Evolutionary conservation across 1,139 yeast genomes (phyloP).

Genomic region (Eremothecium cymbalariae): DNA sequence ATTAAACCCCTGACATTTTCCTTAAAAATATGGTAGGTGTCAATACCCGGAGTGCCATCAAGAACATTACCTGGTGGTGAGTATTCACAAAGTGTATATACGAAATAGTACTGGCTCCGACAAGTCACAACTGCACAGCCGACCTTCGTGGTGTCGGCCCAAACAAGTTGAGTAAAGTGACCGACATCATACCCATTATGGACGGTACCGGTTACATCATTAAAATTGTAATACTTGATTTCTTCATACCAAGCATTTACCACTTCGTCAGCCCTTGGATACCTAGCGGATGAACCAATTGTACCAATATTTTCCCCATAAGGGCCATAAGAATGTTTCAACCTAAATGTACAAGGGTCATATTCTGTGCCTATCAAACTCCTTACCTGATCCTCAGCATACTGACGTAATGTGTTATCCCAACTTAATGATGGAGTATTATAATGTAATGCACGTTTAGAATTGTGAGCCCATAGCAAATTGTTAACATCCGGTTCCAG

Average conservation of each 20-base stretch:
- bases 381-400: slow-evolving; percentile 44
- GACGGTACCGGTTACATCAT: slow-evolving; percentile 37
- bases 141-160: slow-evolving; percentile 47
- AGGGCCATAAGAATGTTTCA: slow-evolving; percentile 52
- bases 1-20: slow-evolving; percentile 38
- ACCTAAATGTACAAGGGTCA: slow-evolving; percentile 47
- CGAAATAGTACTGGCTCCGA: slow-evolving; percentile 37
- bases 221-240: slow-evolving; percentile 44
- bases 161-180: slow-evolving; percentile 65
- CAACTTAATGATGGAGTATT: slow-evolving; percentile 45
- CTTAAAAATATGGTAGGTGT: slow-evolving; percentile 37
- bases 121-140: slow-evolving; percentile 59
- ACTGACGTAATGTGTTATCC: slow-evolving; percentile 38
- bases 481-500: background rate
- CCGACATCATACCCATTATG: slow-evolving; percentile 34
- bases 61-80: slow-evolving; percentile 49
- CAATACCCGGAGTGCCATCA: slow-evolving; percentile 27
- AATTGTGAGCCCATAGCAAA: slow-evolving; percentile 44
- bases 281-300: slow-evolving; percentile 36
- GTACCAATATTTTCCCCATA: slow-evolving; percentile 58
- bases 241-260: slow-evolving; percentile 65
- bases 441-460: slow-evolving; percentile 47
- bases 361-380: slow-evolving; percentile 37
- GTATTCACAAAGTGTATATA: slow-evolving; percentile 65
- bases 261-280: slow-evolving; percentile 20